Evolutionary conservation across 2,329 filamentous ascomycete species (phyloP).

Genomic region (Xylaria sp.): DNA sequence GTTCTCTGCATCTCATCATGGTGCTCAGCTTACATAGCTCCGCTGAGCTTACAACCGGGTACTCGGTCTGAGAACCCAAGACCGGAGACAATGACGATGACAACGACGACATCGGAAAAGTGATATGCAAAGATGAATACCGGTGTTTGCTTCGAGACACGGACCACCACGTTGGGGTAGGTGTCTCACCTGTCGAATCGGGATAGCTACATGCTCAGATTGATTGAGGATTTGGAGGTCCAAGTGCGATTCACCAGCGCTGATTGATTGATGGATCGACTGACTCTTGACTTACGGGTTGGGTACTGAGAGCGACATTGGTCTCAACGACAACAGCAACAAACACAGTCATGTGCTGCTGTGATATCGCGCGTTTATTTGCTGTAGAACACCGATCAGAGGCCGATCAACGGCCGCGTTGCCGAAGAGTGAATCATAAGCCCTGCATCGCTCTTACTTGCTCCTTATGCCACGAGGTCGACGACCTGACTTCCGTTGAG

Average conservation of each 20-base stretch:
- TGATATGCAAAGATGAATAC: neutral
- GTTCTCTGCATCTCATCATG: neutral
- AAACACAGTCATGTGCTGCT: neutral
- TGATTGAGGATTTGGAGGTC: neutral
- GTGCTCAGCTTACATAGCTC: neutral
- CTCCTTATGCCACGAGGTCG: neutral
- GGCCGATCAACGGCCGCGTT: neutral
- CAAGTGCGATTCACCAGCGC: neutral
- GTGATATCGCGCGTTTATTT: neutral
- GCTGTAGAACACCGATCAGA: neutral
- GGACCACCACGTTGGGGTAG: neutral
- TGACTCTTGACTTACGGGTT: neutral
- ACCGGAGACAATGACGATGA: neutral
- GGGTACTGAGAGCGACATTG: slow-evolving; percentile 5
- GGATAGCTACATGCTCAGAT: slow-evolving; percentile 1
- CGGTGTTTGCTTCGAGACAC: neutral
- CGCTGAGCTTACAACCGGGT: neutral
- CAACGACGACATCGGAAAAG: neutral
- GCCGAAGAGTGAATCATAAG: neutral
- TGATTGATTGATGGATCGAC: neutral
- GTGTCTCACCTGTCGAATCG: neutral
- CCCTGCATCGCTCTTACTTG: neutral
- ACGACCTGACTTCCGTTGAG: neutral
- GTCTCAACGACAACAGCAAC: neutral
- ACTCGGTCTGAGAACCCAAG: neutral